Evolutionary conservation across 805 yeast genomes (phyloP), one percentile per base, ranked within the genome.

Genomic region (Yamadazyma sp.): DNA sequence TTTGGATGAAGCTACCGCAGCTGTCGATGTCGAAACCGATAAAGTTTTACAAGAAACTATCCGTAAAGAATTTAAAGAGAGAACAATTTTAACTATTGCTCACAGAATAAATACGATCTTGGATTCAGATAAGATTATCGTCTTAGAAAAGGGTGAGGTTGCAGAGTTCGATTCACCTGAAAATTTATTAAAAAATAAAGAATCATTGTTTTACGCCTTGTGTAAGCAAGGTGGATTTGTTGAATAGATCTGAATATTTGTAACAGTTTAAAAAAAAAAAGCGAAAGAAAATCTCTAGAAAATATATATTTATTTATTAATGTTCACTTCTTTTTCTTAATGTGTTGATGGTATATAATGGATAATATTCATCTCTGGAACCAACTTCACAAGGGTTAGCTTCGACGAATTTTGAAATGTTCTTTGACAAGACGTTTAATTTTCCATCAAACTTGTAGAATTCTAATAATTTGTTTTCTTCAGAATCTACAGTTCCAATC

Each of bases 1-100:
- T 7, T 61, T 85, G 50, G 95, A 85, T 58, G 95, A 85, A 60
- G 94, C 94, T 9, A 85, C 95, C 2, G 93, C 95, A 4, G 88
- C 91, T 5, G 93, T 85, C 33, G 95, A 85, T 60, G 89, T 84
- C 23, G 86, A 83, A 53, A 85, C 95, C 2, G 95, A 85, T 58
- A 65, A 77, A 42, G 73, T 84, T 36, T 70, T 85, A 34, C 94
- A 85, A 62, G 77, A 81, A 42, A 85, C 95, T 1, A 85, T 85
- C 33, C 72, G 93, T 59, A 61, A 70, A 1, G 87, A 84, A 27
- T 85, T 85, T 53, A 75, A 76, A 44, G 82, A 82, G 35, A 73
- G 88, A 56, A 85, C 94, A 0, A 85, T 85, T 48, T 65, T 85
- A 47, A 85, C 94, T 1, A 85, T 85, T 63, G 95, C 95, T 1